Conservation (phyloP, 306 rosid species). For the Ormosia emarginata region DNA sequence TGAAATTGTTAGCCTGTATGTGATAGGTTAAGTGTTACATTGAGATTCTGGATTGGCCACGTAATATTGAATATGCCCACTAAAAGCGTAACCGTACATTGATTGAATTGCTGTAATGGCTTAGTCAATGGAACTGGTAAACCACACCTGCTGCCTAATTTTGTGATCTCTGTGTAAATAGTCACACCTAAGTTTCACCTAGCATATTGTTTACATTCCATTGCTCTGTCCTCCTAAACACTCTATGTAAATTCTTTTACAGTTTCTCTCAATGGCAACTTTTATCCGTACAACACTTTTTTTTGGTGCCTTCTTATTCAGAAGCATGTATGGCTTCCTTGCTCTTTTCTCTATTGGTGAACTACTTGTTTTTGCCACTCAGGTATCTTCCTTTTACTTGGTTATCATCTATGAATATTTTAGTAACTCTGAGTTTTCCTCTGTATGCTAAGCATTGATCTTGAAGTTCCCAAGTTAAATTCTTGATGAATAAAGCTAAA, state of each 20-base stretch:
- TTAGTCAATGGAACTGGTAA: not conserved
- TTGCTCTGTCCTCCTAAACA: constrained; percentile 13
- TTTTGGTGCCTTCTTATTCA: constrained; percentile 67
- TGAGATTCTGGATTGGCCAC: not conserved
- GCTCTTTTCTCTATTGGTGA: constrained; percentile 72
- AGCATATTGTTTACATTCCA: not conserved
- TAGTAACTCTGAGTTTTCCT: not conserved
- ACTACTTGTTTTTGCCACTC: constrained; percentile 73
- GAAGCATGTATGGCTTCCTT: constrained; percentile 70
- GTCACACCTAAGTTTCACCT: not conserved
- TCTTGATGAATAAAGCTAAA: not conserved
- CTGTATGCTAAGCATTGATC: not conserved
- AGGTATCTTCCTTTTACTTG: constrained; percentile 45
- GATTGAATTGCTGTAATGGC: not conserved
- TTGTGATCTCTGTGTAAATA: not conserved
- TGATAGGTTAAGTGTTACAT: not conserved
- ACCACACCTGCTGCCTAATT: not conserved
- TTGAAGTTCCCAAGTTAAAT: not conserved
- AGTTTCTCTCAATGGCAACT: constrained; percentile 75
- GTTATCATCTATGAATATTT: not conserved
- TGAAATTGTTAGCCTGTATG: not conserved
- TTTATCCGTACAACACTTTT: constrained; percentile 63
- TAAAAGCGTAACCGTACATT: not conserved
- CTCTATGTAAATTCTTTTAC: constrained; percentile 31
- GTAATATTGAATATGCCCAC: not conserved